These are phyloP conservation scores for Aspergillus sp. DNA, from an alignment of 2,329 filamentous ascomycete genomes.

Conservation along the genomic window DNA sequence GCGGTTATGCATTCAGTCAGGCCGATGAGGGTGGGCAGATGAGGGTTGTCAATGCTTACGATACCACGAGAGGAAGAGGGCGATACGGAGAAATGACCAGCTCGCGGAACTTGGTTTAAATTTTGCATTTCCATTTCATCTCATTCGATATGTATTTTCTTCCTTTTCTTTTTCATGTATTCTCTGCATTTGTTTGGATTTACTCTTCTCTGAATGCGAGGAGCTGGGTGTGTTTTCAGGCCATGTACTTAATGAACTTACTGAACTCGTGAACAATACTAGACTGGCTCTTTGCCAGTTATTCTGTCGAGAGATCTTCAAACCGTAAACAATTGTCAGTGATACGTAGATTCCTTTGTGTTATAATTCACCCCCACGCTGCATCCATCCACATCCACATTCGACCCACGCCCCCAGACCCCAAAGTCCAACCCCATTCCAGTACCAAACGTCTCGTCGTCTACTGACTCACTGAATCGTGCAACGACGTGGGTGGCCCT, in stretches of 20 bases:
- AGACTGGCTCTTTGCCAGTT: neutral
- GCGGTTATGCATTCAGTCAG: conserved; percentile 96
- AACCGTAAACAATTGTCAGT: too few species aligned
- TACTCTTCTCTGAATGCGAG: conserved; percentile 1
- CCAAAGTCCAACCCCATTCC: neutral
- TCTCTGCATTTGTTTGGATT: conserved; percentile 4
- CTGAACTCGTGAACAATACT: neutral
- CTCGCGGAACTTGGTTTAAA: conserved; percentile 42
- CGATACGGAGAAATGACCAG: conserved; percentile 93
- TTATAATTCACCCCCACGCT: neutral
- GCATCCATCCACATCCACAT: neutral
- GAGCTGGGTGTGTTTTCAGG: neutral
- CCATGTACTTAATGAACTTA: conserved; percentile 4
- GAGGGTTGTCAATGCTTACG: conserved; percentile 92
- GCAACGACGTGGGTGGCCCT: neutral
- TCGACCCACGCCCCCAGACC: neutral
- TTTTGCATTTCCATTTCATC: conserved; percentile 4
- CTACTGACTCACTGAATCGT: neutral
- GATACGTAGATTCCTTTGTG: too few species aligned
- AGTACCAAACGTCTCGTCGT: neutral
- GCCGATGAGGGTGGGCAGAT: conserved; percentile 91
- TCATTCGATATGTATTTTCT: neutral
- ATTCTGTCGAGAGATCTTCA: neutral
- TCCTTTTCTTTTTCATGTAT: neutral
- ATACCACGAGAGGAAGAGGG: conserved; percentile 89